phyloP scores from a whole-genome alignment of 2,329 filamentous ascomycete species.

The Paecilomyces niveus region DNA sequence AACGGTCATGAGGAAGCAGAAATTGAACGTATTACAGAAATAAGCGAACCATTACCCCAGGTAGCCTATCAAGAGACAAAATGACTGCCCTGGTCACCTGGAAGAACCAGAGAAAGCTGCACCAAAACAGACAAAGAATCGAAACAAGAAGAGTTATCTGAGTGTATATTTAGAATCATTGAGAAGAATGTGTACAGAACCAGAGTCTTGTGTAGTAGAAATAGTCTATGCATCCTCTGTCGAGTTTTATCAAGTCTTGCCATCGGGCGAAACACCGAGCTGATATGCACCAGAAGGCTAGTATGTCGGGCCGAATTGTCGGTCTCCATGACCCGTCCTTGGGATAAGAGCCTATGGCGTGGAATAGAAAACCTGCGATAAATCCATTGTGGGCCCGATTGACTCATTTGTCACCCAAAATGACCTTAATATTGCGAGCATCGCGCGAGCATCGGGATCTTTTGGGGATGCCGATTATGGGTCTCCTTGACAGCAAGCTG shows the following conservation, averaged over 20 bases:
- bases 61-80: neutral
- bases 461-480: neutral
- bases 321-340: neutral
- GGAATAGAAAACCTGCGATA: neutral
- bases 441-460: neutral
- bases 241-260: neutral
- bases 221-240: neutral
- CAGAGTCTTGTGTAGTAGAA: neutral
- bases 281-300: neutral
- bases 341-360: neutral
- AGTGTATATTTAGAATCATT: neutral
- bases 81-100: neutral
- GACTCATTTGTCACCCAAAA: neutral
- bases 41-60: neutral
- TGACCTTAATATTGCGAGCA: neutral
- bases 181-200: neutral
- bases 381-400: neutral
- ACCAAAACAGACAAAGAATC: neutral
- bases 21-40: neutral
- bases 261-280: neutral
- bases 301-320: neutral
- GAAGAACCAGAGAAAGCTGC: neutral
- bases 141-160: neutral
- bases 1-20: neutral
- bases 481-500: neutral